Evolutionary conservation across 139 green algal genomes (phyloP), one percentile per base, ranked within the genome.

Genomic region (Chlorella ohadii): DNA sequence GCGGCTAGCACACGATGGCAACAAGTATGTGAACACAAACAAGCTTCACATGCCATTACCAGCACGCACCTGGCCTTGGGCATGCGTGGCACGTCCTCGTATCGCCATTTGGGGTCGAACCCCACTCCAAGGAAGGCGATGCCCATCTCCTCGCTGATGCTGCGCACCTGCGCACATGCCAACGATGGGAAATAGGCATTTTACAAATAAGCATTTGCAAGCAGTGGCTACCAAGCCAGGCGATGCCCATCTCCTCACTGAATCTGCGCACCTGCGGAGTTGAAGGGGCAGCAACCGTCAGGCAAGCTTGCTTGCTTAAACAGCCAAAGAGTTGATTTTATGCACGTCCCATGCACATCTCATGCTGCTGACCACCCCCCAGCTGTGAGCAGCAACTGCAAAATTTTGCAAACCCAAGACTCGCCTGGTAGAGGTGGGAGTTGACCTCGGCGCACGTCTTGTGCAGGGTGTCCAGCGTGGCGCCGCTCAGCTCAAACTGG

Each of bases 401-500:
- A 51, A 51, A 9, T 9, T 51, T 9, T 51, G 44, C 44, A 59
- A 13, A 9, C 6, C 7, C 44, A 55, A 11, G 2, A 13, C 51
- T 34, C 64, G 79, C 59, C 83, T 87, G 78, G n/a, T 98, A 94
- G 12, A 99, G 87, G 90, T 99, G 97, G 78, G 80, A 93, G 89
- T 98, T 97, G 57, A 98, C 93, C 87, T 99, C 97, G n/a, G 92
- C 95, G 72, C 93, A 98, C 2, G 97, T 99, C 75, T 97, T 86
- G 87, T 99, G 96, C 81, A 99, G 88, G 0, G 89, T 97, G 4
- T 94, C 88, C 61, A 99, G 79, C 0, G 95, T 97, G 6, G 96
- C 97, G 17, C 97, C 97, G 64, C 89, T 96, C 39, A 99, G 93
- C 91, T 99, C 97, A 89, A 99, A 98, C 88, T 99, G 97, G 51